These are phyloP conservation scores for Penicillium samsonianum DNA, from an alignment of 495 filamentous ascomycete species.

Conservation along the genomic window DNA sequence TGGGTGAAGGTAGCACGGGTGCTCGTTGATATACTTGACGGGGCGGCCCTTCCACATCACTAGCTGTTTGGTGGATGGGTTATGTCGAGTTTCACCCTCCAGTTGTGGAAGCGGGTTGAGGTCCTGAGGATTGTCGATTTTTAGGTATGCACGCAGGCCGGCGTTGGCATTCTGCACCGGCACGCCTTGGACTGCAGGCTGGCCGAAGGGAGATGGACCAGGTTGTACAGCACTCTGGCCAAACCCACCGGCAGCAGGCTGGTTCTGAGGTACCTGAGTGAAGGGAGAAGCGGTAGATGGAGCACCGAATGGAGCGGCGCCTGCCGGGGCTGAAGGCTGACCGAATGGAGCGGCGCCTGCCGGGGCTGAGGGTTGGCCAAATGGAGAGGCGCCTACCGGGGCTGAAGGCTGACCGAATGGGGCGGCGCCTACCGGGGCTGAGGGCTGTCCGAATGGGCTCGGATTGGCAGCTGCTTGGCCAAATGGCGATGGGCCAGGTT, in stretches of 20 bases:
- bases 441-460: constrained; percentile 39
- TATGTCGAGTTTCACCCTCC: constrained; percentile 39
- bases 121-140: constrained; percentile 31
- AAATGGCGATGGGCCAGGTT: constrained; percentile 27
- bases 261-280: constrained; percentile 17
- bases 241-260: constrained; percentile 26
- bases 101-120: constrained; percentile 42
- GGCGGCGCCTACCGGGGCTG: constrained; percentile 8
- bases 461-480: constrained; percentile 25
- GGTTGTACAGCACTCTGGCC: constrained; percentile 37
- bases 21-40: constrained; percentile 53
- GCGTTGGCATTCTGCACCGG: constrained; percentile 21
- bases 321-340: too few species aligned
- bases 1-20: constrained; percentile 52
- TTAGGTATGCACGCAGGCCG: constrained; percentile 36
- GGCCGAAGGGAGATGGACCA: constrained; percentile 29
- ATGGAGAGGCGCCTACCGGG: constrained; percentile 18
- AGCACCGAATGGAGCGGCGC: constrained; percentile 15
- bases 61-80: constrained; percentile 41
- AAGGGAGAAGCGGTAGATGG: constrained; percentile 26
- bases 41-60: constrained; percentile 56
- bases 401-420: constrained; percentile 26
- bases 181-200: constrained; percentile 27
- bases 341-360: constrained; percentile 31
- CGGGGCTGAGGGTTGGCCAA: constrained; percentile 33